Evolutionary conservation across 371 early-diverging fungal species (phyloP).

Genomic region (Vairimorpha apis): DNA sequence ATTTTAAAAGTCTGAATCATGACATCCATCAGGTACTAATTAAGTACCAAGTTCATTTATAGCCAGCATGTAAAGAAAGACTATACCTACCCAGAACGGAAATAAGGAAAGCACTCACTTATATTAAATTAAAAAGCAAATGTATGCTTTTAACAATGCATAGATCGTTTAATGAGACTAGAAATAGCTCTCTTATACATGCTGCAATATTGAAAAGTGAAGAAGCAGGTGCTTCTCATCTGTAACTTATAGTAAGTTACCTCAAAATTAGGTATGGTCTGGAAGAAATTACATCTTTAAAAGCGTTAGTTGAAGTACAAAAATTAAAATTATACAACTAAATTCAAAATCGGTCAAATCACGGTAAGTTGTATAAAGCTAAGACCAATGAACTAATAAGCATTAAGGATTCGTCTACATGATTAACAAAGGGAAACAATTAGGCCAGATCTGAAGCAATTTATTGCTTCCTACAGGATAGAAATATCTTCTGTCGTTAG

Average conservation of each 20-base stretch:
- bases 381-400: background rate
- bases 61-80: slow-evolving; percentile 7
- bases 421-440: background rate
- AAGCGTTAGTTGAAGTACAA: background rate
- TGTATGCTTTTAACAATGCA: background rate
- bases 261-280: background rate
- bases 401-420: slow-evolving; percentile 3
- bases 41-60: slow-evolving; percentile 1
- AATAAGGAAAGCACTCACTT: slow-evolving; percentile 5
- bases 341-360: background rate
- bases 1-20: background rate
- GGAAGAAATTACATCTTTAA: too few relatives aligned
- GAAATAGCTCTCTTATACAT: slow-evolving; percentile 8
- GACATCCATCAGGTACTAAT: slow-evolving; percentile 2
- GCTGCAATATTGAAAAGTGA: slow-evolving; percentile 1
- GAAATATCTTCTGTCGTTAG: slow-evolving; percentile 3
- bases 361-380: slow-evolving; percentile 9
- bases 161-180: background rate
- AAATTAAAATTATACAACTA: background rate
- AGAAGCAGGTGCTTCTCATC: too few relatives aligned
- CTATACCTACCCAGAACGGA: slow-evolving; percentile 5
- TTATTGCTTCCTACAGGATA: slow-evolving; percentile 1
- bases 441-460: slow-evolving; percentile 15
- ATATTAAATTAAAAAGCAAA: slow-evolving; percentile 2
- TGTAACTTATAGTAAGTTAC: too few relatives aligned